Percentiles rank a stretch among this genome's conserved stretches.
Evolutionary conservation across 1,284 basidiomycete species (phyloP).

Genomic region (Cryptococcus jaspeensis): DNA sequence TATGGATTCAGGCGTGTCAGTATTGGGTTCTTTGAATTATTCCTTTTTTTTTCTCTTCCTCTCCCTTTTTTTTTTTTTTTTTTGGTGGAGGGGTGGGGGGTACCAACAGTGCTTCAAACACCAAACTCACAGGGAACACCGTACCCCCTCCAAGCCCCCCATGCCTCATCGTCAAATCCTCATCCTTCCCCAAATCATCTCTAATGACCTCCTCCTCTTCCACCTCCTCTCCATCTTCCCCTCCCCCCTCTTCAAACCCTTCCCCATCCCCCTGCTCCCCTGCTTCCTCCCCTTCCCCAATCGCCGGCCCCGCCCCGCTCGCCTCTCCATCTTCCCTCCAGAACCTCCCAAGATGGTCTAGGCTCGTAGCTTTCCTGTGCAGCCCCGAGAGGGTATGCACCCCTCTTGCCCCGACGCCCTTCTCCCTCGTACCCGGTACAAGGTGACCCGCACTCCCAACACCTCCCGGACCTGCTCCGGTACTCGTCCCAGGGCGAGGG

Average conservation of each 20-base stretch:
- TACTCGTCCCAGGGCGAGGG: slow-evolving; percentile 13
- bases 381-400: slow-evolving; percentile 54
- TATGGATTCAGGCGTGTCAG: not conserved
- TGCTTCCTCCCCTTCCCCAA: slow-evolving; percentile 11
- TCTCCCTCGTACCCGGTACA: slow-evolving; percentile 10
- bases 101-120: too few species aligned
- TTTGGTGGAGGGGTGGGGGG: too few species aligned
- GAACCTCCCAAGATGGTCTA: slow-evolving; percentile 42
- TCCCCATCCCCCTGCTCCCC: slow-evolving; percentile 15
- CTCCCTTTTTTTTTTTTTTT: too few species aligned
- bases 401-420: slow-evolving; percentile 35
- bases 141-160: slow-evolving; percentile 15
- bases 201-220: slow-evolving; percentile 44
- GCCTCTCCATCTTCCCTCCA: slow-evolving; percentile 34
- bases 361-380: slow-evolving; percentile 53
- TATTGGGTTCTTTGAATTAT: too few species aligned
- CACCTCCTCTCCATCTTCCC: slow-evolving; percentile 34
- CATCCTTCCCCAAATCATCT: slow-evolving; percentile 32
- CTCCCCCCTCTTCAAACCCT: slow-evolving; percentile 38
- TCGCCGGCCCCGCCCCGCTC: slow-evolving; percentile 10
- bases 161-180: slow-evolving; percentile 52
- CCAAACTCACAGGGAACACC: slow-evolving; percentile 18
- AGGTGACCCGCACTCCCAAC: too few species aligned
- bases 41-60: too few species aligned
- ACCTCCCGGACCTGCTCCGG: too few species aligned